phyloP scores from a whole-genome alignment of 768 basidiomycete species.

The Rhodosporidiobolus sp. region DNA sequence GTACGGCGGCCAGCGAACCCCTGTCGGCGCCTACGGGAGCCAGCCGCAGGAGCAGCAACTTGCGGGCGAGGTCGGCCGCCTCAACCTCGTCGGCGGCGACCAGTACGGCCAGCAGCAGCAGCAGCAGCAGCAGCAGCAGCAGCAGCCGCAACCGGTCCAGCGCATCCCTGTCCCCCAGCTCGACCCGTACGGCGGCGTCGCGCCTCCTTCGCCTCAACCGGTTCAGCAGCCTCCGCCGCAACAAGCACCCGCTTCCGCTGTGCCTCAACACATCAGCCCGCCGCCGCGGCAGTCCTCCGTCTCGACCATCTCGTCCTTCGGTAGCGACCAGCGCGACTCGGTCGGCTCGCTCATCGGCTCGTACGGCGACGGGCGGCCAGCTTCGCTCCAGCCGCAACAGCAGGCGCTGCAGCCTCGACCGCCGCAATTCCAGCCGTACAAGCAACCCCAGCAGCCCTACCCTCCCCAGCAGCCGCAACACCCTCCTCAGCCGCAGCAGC shows the following conservation, averaged over 20 bases:
- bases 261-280: slow-evolving; percentile 15
- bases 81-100: slow-evolving; percentile 20
- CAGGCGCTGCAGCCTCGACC: slow-evolving; percentile 11
- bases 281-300: slow-evolving; percentile 39
- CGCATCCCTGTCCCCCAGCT: slow-evolving; percentile 36
- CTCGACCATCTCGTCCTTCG: slow-evolving; percentile 28
- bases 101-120: not conserved
- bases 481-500: slow-evolving; percentile 7
- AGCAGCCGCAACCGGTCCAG: slow-evolving; percentile 7
- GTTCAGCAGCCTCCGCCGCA: slow-evolving; percentile 23
- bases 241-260: slow-evolving; percentile 1
- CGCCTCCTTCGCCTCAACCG: slow-evolving; percentile 2
- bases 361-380: slow-evolving; percentile 21
- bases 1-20: slow-evolving; percentile 6
- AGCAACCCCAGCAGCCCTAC: slow-evolving; percentile 45
- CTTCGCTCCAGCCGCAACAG: not conserved
- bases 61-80: slow-evolving; percentile 31
- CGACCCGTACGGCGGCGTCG: slow-evolving; percentile 20
- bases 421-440: slow-evolving; percentile 44
- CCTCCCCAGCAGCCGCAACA: slow-evolving; percentile 5
- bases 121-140: slow-evolving; percentile 4
- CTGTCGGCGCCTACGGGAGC: slow-evolving; percentile 10
- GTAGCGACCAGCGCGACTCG: slow-evolving; percentile 37
- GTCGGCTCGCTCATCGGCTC: slow-evolving; percentile 27
- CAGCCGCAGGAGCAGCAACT: slow-evolving; percentile 33